phyloP scores from a whole-genome alignment of 805 yeast species.

The Wickerhamiella kurtzmanii region DNA sequence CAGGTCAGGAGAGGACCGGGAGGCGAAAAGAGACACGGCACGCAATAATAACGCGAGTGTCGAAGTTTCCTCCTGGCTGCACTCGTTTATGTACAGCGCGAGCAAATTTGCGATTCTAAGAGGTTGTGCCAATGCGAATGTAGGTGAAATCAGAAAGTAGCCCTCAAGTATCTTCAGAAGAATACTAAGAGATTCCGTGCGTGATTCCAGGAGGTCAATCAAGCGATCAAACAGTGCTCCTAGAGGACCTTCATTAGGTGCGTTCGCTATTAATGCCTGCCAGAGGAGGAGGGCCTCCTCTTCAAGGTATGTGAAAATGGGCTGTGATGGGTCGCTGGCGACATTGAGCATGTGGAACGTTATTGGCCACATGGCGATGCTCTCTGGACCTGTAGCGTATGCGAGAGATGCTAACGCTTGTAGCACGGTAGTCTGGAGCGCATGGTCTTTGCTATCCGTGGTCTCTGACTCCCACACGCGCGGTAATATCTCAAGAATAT shows the following conservation, averaged over 20 bases:
- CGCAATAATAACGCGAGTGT: slow-evolving; percentile 4
- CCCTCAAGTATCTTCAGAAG: slow-evolving; percentile 25
- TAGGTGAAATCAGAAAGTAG: slow-evolving; percentile 20
- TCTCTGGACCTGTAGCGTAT: slow-evolving; percentile 17
- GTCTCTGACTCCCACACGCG: slow-evolving; percentile 55
- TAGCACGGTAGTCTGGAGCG: slow-evolving; percentile 27
- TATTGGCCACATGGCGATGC: slow-evolving; percentile 7
- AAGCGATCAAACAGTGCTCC: slow-evolving; percentile 34
- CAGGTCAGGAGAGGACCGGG: slow-evolving; percentile 7
- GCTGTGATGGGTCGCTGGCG: slow-evolving; percentile 46
- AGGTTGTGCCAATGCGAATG: slow-evolving; percentile 6
- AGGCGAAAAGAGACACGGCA: slow-evolving; percentile 4
- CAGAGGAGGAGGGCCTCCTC: slow-evolving; percentile 84
- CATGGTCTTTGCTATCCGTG: slow-evolving; percentile 22
- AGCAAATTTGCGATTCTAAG: slow-evolving; percentile 16
- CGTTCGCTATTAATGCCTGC: slow-evolving; percentile 51
- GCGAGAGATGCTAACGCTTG: slow-evolving; percentile 26
- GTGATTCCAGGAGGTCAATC: slow-evolving; percentile 45
- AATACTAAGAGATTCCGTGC: slow-evolving; percentile 35
- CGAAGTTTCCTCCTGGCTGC: slow-evolving; percentile 15
- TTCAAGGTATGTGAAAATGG: slow-evolving; percentile 40
- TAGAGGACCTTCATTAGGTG: slow-evolving; percentile 29
- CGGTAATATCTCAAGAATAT: slow-evolving; percentile 41
- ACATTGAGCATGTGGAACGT: slow-evolving; percentile 16
- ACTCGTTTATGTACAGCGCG: slow-evolving; percentile 18